Evolutionary conservation across 2,329 filamentous ascomycete genomes (phyloP).

Genomic region (Xylaria sp.): DNA sequence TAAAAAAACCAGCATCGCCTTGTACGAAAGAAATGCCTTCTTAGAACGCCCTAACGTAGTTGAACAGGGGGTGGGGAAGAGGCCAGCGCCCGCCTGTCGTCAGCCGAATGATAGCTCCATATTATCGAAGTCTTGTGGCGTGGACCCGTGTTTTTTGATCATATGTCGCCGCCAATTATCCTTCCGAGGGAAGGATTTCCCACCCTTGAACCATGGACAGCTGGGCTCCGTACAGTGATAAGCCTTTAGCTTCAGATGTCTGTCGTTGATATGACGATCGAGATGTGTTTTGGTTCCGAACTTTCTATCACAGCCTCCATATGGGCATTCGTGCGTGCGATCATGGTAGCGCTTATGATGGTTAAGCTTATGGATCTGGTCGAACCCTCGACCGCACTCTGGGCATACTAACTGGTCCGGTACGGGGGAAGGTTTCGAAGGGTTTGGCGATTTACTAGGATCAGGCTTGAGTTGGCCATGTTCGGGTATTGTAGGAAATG

Average conservation of each 20-base stretch:
- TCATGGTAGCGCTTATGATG: slow-evolving; percentile 72
- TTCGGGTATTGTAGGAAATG: slow-evolving; percentile 41
- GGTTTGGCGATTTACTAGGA: slow-evolving; percentile 46
- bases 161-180: slow-evolving; percentile 73
- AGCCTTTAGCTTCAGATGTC: slow-evolving; percentile 69
- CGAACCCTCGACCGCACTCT: slow-evolving; percentile 60
- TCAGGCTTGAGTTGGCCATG: slow-evolving; percentile 44
- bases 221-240: slow-evolving; percentile 67
- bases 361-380: slow-evolving; percentile 70
- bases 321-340: slow-evolving; percentile 60
- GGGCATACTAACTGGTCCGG: slow-evolving; percentile 51
- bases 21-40: slow-evolving; percentile 1
- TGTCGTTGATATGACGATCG: slow-evolving; percentile 71
- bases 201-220: slow-evolving; percentile 68
- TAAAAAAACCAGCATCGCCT: slow-evolving; percentile 14
- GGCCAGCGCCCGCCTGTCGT: not conserved
- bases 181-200: slow-evolving; percentile 69
- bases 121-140: slow-evolving; percentile 43
- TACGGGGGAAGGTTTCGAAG: slow-evolving; percentile 42
- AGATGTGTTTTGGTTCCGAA: slow-evolving; percentile 72
- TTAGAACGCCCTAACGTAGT: slow-evolving; percentile 16
- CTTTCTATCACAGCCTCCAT: slow-evolving; percentile 62
- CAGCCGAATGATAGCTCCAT: slow-evolving; percentile 45
- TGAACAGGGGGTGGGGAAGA: slow-evolving; percentile 22
- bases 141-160: slow-evolving; percentile 64